These are phyloP conservation scores for Clitopilus passeckerianus DNA, from an alignment of 768 basidiomycete genomes.

Conservation along the genomic window DNA sequence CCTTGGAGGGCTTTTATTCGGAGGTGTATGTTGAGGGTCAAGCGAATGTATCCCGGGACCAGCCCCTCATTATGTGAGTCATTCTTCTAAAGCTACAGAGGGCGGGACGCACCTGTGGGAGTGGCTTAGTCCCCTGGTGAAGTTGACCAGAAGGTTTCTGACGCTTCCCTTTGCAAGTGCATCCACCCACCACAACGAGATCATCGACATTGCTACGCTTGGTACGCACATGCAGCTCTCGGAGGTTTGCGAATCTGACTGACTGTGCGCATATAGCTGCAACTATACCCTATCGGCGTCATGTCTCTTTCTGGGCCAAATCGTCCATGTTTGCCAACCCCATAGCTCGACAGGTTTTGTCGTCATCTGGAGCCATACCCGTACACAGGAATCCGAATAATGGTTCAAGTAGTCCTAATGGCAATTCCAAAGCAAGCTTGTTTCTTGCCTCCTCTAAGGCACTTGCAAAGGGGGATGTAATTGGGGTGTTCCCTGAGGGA, in stretches of 20 bases:
- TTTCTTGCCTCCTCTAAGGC: slow-evolving; percentile 54
- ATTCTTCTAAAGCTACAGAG: neutral
- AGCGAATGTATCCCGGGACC: slow-evolving; percentile 51
- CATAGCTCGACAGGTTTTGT: slow-evolving; percentile 41
- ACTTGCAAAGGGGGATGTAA: slow-evolving; percentile 45
- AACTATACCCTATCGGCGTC: slow-evolving; percentile 54
- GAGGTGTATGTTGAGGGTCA: slow-evolving; percentile 53
- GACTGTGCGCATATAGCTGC: slow-evolving; percentile 27
- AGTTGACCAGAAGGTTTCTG: too few relatives aligned
- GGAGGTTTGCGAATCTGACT: neutral
- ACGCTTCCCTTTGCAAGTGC: slow-evolving; percentile 31
- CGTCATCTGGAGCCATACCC: slow-evolving; percentile 68
- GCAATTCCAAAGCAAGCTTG: slow-evolving; percentile 30
- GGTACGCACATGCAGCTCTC: slow-evolving; percentile 19
- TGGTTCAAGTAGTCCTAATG: slow-evolving; percentile 1
- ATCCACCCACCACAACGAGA: slow-evolving; percentile 66
- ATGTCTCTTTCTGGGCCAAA: slow-evolving; percentile 69
- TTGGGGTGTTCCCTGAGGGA: slow-evolving; percentile 70
- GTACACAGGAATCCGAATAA: slow-evolving; percentile 58
- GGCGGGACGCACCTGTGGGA: too few relatives aligned
- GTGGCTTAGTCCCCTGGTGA: too few relatives aligned
- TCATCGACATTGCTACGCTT: slow-evolving; percentile 49
- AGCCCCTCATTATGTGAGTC: slow-evolving; percentile 58
- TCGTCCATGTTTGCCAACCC: slow-evolving; percentile 62
- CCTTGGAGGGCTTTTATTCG: slow-evolving; percentile 55